These are phyloP conservation scores for Heliamphora pulchella DNA, from an alignment of 179 eudicot genomes.

Conservation along the genomic window DNA sequence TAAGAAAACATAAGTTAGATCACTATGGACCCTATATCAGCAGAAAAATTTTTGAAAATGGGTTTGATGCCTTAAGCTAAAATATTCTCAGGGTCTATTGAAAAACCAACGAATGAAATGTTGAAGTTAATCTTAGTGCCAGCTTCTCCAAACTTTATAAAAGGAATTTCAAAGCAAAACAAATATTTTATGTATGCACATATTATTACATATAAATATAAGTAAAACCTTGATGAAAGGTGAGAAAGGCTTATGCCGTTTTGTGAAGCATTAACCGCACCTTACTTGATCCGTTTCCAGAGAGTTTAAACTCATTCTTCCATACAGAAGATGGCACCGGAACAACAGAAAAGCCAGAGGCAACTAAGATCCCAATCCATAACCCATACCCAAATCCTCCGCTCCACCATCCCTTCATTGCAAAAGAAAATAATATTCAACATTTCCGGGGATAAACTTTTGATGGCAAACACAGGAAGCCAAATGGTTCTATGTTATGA, in stretches of 20 bases:
- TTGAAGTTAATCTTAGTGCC: neutral
- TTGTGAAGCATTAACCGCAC: constrained; percentile 30
- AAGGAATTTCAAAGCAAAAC: neutral
- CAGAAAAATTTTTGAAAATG: neutral
- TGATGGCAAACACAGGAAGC: neutral
- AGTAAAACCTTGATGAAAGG: neutral
- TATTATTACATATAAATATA: neutral
- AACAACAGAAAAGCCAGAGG: constrained; percentile 86
- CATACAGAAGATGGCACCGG: constrained; percentile 70
- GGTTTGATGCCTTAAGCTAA: neutral
- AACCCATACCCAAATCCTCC: constrained; percentile 93
- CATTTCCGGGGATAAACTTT: constrained; percentile 11
- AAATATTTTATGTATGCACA: neutral
- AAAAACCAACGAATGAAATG: neutral
- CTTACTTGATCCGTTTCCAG: constrained; percentile 63
- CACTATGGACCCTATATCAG: neutral
- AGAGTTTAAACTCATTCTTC: constrained; percentile 71
- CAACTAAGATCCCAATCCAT: constrained; percentile 89
- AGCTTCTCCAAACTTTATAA: constrained; percentile 9
- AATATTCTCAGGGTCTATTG: neutral
- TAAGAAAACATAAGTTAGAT: neutral
- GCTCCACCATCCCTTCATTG: constrained; percentile 93
- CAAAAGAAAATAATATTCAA: constrained; percentile 21
- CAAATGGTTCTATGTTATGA: neutral
- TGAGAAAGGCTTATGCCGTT: constrained; percentile 4